phyloP scores from a whole-genome alignment of 192 early-diverging fungal genomes.

The Backusella mclennaniae region DNA sequence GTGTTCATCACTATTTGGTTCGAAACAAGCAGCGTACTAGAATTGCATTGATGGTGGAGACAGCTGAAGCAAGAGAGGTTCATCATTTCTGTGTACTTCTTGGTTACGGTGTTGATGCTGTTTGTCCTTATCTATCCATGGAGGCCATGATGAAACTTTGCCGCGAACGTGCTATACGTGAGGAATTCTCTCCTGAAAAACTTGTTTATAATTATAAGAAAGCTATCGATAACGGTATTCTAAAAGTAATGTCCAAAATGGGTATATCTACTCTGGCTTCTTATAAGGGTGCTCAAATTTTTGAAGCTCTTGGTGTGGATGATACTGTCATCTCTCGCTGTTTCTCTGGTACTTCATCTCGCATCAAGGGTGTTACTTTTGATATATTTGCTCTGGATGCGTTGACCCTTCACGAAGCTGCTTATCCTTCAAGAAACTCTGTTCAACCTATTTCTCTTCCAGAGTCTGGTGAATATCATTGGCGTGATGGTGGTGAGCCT shows the following conservation, averaged over 20 bases:
- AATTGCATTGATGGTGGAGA: slow-evolving; percentile 88
- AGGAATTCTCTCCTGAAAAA: slow-evolving; percentile 62
- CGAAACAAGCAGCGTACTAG: slow-evolving; percentile 83
- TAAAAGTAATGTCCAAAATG: slow-evolving; percentile 99
- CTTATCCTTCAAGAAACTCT: slow-evolving; percentile 72
- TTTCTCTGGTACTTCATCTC: slow-evolving; percentile 94
- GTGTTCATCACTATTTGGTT: slow-evolving; percentile 93
- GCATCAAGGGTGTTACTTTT: slow-evolving; percentile 90
- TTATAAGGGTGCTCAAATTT: slow-evolving; percentile 99
- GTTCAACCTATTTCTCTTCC: slow-evolving; percentile 66
- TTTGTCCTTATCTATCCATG: slow-evolving; percentile 92
- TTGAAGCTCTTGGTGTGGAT: slow-evolving; percentile 94
- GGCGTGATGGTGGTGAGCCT: slow-evolving; percentile 89
- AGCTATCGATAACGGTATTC: slow-evolving; percentile 91
- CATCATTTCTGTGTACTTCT: slow-evolving; percentile 95
- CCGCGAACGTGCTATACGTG: slow-evolving; percentile 72
- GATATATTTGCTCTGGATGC: slow-evolving; percentile 85
- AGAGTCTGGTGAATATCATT: slow-evolving; percentile 97
- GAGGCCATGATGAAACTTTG: slow-evolving; percentile 89
- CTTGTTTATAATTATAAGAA: slow-evolving; percentile 84
- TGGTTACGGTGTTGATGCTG: slow-evolving; percentile 94
- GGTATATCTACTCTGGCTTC: slow-evolving; percentile 96
- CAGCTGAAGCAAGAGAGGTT: slow-evolving; percentile 93
- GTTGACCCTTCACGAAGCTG: slow-evolving; percentile 80
- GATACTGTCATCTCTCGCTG: slow-evolving; percentile 84